Evolutionary conservation across 108 stramenopile genomes (phyloP).

Genomic region (Nitzschia sp.): DNA sequence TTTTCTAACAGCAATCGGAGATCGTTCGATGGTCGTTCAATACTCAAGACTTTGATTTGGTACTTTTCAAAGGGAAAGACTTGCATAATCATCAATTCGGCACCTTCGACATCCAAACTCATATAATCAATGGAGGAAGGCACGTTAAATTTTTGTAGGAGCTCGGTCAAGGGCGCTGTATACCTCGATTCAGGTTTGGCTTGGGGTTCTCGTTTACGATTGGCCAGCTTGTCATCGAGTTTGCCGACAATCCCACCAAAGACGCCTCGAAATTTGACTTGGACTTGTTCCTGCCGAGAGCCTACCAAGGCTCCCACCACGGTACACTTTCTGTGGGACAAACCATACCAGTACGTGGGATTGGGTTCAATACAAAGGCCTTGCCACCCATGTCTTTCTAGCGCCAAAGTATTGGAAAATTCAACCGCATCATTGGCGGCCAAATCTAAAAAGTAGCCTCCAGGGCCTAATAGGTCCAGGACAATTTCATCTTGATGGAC

Average conservation of each 20-base stretch:
- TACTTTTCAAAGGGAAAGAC: constrained; percentile 62
- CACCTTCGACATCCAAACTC: constrained; percentile 71
- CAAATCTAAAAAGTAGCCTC: constrained; percentile 65
- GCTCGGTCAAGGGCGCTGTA: constrained; percentile 38
- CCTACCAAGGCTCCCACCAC: constrained; percentile 49
- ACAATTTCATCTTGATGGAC: constrained; percentile 52
- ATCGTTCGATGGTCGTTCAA: constrained; percentile 50
- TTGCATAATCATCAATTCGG: constrained; percentile 59
- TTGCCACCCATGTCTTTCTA: constrained; percentile 54
- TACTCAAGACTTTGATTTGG: constrained; percentile 49
- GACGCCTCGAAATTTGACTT: constrained; percentile 40
- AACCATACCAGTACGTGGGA: constrained; percentile 59
- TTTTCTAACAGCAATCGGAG: constrained; percentile 29
- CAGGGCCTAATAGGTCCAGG: constrained; percentile 24
- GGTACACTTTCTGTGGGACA: constrained; percentile 48
- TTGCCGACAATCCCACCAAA: constrained; percentile 65
- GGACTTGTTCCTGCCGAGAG: constrained; percentile 33
- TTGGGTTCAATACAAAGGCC: constrained; percentile 63
- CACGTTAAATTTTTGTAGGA: constrained; percentile 44
- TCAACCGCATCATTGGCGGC: constrained; percentile 63
- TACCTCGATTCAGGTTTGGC: constrained; percentile 17
- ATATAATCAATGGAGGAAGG: constrained; percentile 68
- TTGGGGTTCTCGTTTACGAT: constrained; percentile 12
- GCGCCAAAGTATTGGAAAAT: constrained; percentile 48
- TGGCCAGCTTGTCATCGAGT: constrained; percentile 35